Evolutionary conservation across 1,284 basidiomycete genomes (phyloP).

Genomic region (Cutaneotrichosporon sp.): DNA sequence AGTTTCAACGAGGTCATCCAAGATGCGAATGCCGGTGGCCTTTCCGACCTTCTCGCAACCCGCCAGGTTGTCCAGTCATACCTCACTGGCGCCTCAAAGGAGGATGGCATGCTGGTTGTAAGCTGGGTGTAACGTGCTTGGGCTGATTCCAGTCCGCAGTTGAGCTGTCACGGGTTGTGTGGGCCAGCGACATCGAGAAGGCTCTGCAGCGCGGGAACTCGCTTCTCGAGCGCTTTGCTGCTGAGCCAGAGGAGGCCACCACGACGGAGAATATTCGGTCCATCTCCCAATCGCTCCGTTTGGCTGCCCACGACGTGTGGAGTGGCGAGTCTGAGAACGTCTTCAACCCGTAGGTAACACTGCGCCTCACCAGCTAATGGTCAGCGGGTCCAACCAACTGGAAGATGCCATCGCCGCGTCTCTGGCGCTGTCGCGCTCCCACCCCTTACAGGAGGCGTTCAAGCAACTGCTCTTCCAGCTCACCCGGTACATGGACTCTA

Average conservation of each 20-base stretch:
- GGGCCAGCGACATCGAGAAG: slow-evolving; percentile 42
- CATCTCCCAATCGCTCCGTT: slow-evolving; percentile 27
- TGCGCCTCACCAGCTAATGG: slow-evolving; percentile 11
- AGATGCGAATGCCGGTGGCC: slow-evolving; percentile 58
- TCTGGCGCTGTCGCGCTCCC: slow-evolving; percentile 72
- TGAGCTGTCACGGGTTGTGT: slow-evolving; percentile 39
- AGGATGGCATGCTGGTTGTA: slow-evolving; percentile 42
- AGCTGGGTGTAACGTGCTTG: not conserved
- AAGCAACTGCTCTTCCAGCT: slow-evolving; percentile 74
- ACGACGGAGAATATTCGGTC: slow-evolving; percentile 30
- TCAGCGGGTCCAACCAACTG: slow-evolving; percentile 36
- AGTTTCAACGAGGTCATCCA: slow-evolving; percentile 72
- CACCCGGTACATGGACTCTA: slow-evolving; percentile 71
- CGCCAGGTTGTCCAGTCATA: slow-evolving; percentile 58
- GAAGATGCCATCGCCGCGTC: slow-evolving; percentile 50
- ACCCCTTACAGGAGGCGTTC: slow-evolving; percentile 73
- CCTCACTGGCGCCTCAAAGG: slow-evolving; percentile 31
- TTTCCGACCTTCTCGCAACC: slow-evolving; percentile 60
- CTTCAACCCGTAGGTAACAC: slow-evolving; percentile 37
- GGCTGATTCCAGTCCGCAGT: slow-evolving; percentile 28
- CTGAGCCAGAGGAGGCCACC: slow-evolving; percentile 31
- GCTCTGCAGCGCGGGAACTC: slow-evolving; percentile 32
- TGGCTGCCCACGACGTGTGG: slow-evolving; percentile 35
- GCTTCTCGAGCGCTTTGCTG: slow-evolving; percentile 33
- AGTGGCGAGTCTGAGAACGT: slow-evolving; percentile 31